phyloP scores from a whole-genome alignment of 139 green algal species.

The Mychonastes homosphaera region DNA sequence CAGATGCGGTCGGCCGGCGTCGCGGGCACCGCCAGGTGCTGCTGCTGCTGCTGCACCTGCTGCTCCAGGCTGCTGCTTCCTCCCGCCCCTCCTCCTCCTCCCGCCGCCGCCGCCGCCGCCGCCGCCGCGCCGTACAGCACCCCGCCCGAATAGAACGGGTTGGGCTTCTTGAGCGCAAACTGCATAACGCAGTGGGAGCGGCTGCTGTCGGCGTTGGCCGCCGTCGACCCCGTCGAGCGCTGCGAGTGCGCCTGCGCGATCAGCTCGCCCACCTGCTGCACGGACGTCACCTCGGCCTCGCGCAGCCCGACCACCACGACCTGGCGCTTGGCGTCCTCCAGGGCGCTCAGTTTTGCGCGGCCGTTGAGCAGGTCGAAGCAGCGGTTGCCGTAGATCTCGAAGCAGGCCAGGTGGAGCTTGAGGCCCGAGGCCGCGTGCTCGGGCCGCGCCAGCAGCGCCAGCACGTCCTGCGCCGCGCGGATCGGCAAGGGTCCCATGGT shows the following conservation, averaged over 20 bases:
- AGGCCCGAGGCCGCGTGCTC: conserved; percentile 33
- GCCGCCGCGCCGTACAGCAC: neutral
- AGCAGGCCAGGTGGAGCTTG: conserved; percentile 69
- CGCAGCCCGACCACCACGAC: conserved; percentile 67
- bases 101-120: no score
- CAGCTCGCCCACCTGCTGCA: conserved; percentile 54
- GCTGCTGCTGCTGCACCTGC: neutral
- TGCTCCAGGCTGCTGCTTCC: neutral
- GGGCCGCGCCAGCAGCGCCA: conserved; percentile 44
- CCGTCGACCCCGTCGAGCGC: conserved; percentile 80
- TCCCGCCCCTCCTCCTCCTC: neutral
- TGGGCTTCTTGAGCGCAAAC: conserved; percentile 60
- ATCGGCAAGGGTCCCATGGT: conserved; percentile 92
- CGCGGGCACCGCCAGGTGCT: neutral
- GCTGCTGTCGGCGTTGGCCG: conserved; percentile 92
- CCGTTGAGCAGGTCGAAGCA: conserved; percentile 93
- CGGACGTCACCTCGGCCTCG: conserved; percentile 42
- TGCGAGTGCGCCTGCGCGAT: conserved; percentile 62
- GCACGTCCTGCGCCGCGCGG: conserved; percentile 76
- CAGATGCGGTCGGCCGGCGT: neutral
- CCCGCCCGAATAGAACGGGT: neutral
- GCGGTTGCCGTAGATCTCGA: conserved; percentile 98
- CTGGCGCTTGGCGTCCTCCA: conserved; percentile 82
- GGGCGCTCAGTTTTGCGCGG: conserved; percentile 77
- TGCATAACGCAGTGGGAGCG: conserved; percentile 94